Percentiles rank a stretch among this genome's conserved stretches.
Conservation (phyloP, 306 rosid species). For the Boehmeria nivea region DNA sequence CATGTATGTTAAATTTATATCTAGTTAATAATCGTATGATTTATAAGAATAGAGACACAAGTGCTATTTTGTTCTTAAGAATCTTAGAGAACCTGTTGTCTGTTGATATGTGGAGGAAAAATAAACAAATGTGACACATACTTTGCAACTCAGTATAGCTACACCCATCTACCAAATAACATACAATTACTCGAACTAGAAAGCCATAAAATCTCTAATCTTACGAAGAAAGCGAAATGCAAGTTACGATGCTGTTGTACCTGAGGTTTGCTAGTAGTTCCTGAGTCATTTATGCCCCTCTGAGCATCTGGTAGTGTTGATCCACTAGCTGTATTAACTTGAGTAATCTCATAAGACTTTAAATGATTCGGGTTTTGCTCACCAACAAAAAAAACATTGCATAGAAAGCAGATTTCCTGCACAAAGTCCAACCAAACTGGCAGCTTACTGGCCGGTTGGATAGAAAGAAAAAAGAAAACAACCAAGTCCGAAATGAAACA, state of each 20-base stretch:
- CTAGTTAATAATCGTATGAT: too few relatives aligned
- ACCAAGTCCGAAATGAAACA: constrained; percentile 1
- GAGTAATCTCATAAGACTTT: background rate
- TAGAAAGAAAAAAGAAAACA: constrained; percentile 3
- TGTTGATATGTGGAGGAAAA: too few relatives aligned
- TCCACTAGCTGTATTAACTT: background rate
- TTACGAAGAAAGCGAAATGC: too few relatives aligned
- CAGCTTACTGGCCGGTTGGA: constrained; percentile 26
- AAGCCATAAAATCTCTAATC: too few relatives aligned
- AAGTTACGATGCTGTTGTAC: background rate
- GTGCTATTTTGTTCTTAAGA: too few relatives aligned
- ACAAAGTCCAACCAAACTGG: constrained; percentile 29
- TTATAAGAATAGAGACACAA: too few relatives aligned
- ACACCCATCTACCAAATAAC: too few relatives aligned
- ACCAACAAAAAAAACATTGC: constrained; percentile 19
- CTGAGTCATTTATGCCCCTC: background rate
- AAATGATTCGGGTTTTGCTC: constrained; percentile 11
- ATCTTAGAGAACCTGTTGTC: too few relatives aligned
- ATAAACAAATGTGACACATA: too few relatives aligned
- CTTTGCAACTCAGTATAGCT: too few relatives aligned
- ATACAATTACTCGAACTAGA: too few relatives aligned
- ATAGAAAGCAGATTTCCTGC: constrained; percentile 32
- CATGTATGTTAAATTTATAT: too few relatives aligned
- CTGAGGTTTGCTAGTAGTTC: constrained; percentile 26
- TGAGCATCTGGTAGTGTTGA: background rate